These are phyloP conservation scores for Starmerella ratchasimensis DNA, from an alignment of 805 yeast genomes.

Conservation along the genomic window DNA sequence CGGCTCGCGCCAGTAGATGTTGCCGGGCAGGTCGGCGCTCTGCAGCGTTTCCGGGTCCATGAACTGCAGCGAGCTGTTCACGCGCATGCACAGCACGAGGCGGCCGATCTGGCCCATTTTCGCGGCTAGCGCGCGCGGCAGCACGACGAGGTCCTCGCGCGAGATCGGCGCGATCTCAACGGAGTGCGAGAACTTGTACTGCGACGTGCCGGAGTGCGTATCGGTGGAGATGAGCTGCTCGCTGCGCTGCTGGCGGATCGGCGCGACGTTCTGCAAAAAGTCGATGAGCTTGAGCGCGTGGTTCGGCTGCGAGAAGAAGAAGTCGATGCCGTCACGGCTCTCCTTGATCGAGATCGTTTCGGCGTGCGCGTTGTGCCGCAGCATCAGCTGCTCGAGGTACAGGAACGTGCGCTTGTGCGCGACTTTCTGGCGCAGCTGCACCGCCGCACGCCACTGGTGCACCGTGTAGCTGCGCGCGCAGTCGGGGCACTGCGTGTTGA, in stretches of 20 bases:
- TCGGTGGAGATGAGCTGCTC: conserved; percentile 81
- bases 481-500: conserved; percentile 94
- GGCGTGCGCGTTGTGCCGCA: conserved; percentile 80
- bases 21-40: conserved; percentile 56
- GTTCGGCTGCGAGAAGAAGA: conserved; percentile 70
- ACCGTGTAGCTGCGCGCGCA: conserved; percentile 91
- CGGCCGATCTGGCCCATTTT: conserved; percentile 67
- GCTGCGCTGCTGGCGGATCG: conserved; percentile 65
- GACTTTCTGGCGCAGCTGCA: conserved; percentile 91
- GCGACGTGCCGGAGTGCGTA: conserved; percentile 77
- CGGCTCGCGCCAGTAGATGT: conserved; percentile 66
- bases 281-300: conserved; percentile 90
- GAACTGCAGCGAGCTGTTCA: conserved; percentile 68
- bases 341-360: conserved; percentile 86
- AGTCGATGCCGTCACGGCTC: conserved; percentile 81
- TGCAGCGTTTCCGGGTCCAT: conserved; percentile 69
- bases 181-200: conserved; percentile 76
- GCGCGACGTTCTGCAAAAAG: conserved; percentile 68
- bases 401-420: conserved; percentile 88
- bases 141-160: conserved; percentile 79
- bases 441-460: conserved; percentile 93
- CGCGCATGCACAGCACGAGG: conserved; percentile 68
- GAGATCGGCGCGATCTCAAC: conserved; percentile 89
- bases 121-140: conserved; percentile 70
- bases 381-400: conserved; percentile 80